phyloP scores from a whole-genome alignment of 73 alveolate species.

The Blepharisma japonicum region DNA sequence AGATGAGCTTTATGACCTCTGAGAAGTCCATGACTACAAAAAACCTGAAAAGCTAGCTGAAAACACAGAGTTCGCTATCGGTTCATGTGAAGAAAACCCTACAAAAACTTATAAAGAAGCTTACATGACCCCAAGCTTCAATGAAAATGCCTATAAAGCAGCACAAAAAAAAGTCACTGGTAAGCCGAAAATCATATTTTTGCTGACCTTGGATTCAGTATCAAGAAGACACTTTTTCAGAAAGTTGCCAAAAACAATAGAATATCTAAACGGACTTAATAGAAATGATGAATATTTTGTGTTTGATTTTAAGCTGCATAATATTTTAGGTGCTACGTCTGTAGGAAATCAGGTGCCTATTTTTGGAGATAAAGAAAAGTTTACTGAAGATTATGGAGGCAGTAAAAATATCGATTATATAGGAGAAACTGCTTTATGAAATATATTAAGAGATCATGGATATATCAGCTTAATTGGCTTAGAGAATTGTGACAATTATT shows the following conservation, averaged over 20 bases:
- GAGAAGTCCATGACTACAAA: not conserved
- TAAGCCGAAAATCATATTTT: not conserved
- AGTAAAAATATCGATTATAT: not conserved
- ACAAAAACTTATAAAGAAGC: no score
- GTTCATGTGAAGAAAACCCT: constrained; percentile 8
- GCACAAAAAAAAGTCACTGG: not conserved
- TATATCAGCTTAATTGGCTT: constrained; percentile 8
- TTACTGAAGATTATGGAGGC: not conserved
- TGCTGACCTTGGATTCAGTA: not conserved
- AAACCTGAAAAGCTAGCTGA: not conserved
- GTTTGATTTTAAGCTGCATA: not conserved
- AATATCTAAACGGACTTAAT: not conserved
- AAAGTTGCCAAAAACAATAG: not conserved
- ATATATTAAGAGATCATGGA: not conserved
- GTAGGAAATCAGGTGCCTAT: constrained; percentile 8
- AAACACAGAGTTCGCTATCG: not conserved
- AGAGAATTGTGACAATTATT: constrained; percentile 13
- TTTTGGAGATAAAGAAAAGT: not conserved
- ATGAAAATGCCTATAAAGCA: not conserved
- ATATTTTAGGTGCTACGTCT: not conserved
- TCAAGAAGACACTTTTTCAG: not conserved
- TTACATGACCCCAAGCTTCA: constrained; percentile 10
- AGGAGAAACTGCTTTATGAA: constrained; percentile 18
- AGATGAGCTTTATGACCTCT: not conserved
- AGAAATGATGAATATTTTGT: not conserved